phyloP scores from a whole-genome alignment of 2,329 filamentous ascomycete species.

The Hypomyces perniciosus region DNA sequence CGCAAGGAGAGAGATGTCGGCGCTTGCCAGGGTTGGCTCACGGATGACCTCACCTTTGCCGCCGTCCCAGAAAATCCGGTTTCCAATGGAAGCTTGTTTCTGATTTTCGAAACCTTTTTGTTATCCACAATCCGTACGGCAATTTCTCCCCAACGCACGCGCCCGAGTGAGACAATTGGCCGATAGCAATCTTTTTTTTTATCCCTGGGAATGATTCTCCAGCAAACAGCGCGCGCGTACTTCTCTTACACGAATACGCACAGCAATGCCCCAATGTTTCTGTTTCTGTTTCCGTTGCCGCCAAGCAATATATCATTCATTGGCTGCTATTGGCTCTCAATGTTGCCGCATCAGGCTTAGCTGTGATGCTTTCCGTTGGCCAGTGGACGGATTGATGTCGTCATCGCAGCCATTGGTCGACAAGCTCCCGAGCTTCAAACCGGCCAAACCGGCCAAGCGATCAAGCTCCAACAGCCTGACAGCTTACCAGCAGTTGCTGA shows the following conservation, averaged over 20 bases:
- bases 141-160: no score
- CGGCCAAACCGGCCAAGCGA: not conserved
- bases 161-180: not conserved
- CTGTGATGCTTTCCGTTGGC: slow-evolving; percentile 1
- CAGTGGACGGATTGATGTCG: slow-evolving; percentile 10
- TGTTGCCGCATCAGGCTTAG: not conserved
- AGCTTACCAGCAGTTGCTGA: no score
- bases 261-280: no score
- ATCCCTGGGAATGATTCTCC: not conserved
- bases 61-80: no score
- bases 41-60: not conserved
- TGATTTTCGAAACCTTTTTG: no score
- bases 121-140: no score
- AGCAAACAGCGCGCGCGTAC: not conserved
- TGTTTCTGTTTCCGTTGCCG: slow-evolving; percentile 1
- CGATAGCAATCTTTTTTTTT: not conserved
- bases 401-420: slow-evolving; percentile 3
- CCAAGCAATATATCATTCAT: not conserved
- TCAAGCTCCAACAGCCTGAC: no score
- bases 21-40: slow-evolving; percentile 1
- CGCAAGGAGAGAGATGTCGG: not conserved
- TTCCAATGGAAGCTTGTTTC: slow-evolving; percentile 5
- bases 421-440: not conserved
- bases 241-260: not conserved
- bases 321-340: not conserved